These are phyloP conservation scores for Fusarium sublunatum DNA, from an alignment of 2,329 filamentous ascomycete genomes.

Conservation along the genomic window DNA sequence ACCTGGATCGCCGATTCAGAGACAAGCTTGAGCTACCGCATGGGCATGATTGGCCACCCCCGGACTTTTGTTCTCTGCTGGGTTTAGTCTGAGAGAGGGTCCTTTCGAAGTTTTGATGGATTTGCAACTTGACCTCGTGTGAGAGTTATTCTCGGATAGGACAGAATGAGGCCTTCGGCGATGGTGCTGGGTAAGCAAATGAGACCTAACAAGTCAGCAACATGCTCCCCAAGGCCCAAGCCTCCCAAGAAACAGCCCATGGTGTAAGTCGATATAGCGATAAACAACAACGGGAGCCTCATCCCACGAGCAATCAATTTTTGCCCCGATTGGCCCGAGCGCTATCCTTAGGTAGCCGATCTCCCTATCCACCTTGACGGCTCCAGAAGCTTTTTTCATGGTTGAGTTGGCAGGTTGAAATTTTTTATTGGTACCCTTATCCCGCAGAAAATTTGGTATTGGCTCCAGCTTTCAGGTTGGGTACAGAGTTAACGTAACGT, in stretches of 20 bases:
- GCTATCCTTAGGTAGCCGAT: constrained; percentile 23
- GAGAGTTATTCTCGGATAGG: constrained; percentile 7
- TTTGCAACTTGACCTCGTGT: constrained; percentile 13
- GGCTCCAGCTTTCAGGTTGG: constrained; percentile 28
- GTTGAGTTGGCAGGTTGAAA: constrained; percentile 16
- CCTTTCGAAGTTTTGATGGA: constrained; percentile 23
- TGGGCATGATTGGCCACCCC: constrained; percentile 47
- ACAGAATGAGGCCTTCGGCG: constrained; percentile 27
- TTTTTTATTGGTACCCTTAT: constrained; percentile 14
- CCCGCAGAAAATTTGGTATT: constrained; percentile 20
- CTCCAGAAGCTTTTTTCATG: constrained; percentile 32
- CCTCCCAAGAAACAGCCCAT: constrained; percentile 16
- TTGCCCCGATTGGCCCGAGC: constrained; percentile 45
- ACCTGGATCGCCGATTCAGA: constrained; percentile 39
- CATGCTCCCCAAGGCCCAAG: constrained; percentile 3
- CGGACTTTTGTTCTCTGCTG: constrained; percentile 41
- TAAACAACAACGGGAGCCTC: constrained; percentile 11
- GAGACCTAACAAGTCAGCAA: background rate
- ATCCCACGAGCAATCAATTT: constrained; percentile 40
- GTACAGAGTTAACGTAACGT: constrained; percentile 40
- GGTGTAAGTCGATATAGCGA: constrained; percentile 22
- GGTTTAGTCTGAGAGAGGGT: constrained; percentile 24
- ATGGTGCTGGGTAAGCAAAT: constrained; percentile 13
- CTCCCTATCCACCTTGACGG: constrained; percentile 29
- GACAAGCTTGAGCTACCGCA: constrained; percentile 28